These are phyloP conservation scores for Echinochloa phyllopogon DNA, from an alignment of 176 grass and related monocot species.

Conservation along the genomic window DNA sequence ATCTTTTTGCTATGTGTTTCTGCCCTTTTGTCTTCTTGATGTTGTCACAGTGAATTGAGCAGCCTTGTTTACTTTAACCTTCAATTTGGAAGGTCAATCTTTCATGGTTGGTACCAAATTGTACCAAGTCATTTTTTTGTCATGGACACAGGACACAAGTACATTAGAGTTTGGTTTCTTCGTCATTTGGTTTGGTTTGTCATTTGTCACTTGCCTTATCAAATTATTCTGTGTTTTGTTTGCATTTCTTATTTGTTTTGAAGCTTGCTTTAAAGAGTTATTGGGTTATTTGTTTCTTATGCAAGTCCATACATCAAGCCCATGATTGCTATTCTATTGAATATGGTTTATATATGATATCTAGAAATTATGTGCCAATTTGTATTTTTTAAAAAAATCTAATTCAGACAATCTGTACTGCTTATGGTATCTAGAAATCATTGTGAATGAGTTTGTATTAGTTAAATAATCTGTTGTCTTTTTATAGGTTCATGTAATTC, in stretches of 20 bases:
- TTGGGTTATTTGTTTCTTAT: neutral
- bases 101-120: neutral
- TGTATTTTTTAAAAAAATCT: too few species aligned
- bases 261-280: neutral
- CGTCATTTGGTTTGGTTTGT: neutral
- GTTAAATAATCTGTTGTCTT: too few species aligned
- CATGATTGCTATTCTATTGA: neutral
- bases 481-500: neutral
- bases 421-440: too few species aligned
- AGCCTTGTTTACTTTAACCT: neutral
- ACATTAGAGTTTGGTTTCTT: neutral
- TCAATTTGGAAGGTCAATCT: neutral
- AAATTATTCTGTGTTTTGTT: neutral
- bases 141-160: neutral
- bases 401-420: neutral
- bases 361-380: neutral
- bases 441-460: too few species aligned
- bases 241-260: neutral
- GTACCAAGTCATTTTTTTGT: neutral
- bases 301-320: neutral
- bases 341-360: neutral
- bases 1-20: neutral
- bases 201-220: neutral
- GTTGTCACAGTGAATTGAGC: too few species aligned
- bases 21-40: neutral